Evolutionary conservation across 768 basidiomycete species (phyloP).

Genomic region (Suillus subalutaceus): DNA sequence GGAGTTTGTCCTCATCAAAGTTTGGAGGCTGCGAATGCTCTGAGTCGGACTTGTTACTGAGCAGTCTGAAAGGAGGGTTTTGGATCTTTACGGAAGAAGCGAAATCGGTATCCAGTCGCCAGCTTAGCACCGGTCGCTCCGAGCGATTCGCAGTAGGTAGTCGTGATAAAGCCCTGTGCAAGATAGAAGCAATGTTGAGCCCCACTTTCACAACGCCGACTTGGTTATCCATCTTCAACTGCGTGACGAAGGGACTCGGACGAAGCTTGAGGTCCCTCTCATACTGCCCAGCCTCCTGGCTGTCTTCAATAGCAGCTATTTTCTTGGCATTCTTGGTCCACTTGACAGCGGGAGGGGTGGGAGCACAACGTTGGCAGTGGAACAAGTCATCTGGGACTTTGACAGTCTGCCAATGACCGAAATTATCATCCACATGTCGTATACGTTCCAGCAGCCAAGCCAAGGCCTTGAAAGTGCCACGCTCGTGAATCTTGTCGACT

Average conservation of each 20-base stretch:
- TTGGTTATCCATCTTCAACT: constrained; percentile 67
- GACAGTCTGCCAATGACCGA: constrained; percentile 68
- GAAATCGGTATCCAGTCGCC: constrained; percentile 84
- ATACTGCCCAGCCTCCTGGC: constrained; percentile 84
- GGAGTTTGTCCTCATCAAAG: constrained; percentile 54
- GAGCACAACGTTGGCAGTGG: constrained; percentile 82
- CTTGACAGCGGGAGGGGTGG: constrained; percentile 69
- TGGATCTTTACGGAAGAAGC: constrained; percentile 60
- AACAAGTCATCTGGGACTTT: constrained; percentile 46
- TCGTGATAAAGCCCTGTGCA: constrained; percentile 84
- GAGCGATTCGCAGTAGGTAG: constrained; percentile 61
- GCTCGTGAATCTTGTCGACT: constrained; percentile 86
- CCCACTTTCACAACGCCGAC: constrained; percentile 80
- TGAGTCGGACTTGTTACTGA: constrained; percentile 75
- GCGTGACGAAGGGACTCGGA: constrained; percentile 85
- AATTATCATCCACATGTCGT: constrained; percentile 68
- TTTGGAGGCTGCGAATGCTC: constrained; percentile 76
- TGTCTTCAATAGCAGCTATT: constrained; percentile 76
- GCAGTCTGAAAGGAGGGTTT: constrained; percentile 66
- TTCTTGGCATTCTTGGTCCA: constrained; percentile 69
- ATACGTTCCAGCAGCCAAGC: constrained; percentile 90
- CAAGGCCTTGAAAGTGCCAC: constrained; percentile 74
- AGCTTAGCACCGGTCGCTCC: constrained; percentile 58
- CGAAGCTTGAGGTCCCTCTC: constrained; percentile 87
- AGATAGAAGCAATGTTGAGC: constrained; percentile 82